A percentile compares a stretch with the other conserved stretches of the same genome.
Evolutionary conservation across 305 asterid genomes (phyloP).

Genomic region (Galium porrigens): DNA sequence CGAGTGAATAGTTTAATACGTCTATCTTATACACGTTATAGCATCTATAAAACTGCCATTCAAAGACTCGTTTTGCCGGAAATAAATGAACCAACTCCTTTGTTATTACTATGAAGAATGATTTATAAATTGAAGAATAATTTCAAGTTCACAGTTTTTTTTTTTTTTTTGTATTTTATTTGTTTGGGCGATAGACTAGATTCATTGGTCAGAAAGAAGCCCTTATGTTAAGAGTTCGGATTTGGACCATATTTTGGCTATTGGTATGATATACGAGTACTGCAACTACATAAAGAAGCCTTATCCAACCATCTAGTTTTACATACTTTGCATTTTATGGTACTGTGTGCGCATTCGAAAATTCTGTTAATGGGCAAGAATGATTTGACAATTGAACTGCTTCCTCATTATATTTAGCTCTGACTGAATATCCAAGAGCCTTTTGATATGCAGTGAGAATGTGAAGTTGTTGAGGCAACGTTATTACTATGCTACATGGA

Average conservation of each 20-base stretch:
- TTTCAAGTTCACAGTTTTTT: neutral
- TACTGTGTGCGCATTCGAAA: neutral
- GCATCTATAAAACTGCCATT: neutral
- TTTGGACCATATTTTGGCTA: neutral
- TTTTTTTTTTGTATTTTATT: neutral
- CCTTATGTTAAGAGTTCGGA: neutral
- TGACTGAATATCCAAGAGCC: neutral
- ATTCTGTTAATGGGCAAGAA: neutral
- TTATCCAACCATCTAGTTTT: neutral
- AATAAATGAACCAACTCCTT: neutral
- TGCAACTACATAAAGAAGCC: neutral
- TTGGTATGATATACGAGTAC: neutral
- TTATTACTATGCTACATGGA: conserved; percentile 96
- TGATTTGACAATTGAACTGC: neutral
- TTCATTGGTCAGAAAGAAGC: neutral
- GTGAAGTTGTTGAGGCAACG: conserved; percentile 83
- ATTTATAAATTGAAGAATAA: neutral
- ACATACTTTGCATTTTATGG: neutral
- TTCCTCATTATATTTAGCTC: neutral
- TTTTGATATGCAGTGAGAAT: conserved; percentile 50
- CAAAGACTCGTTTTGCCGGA: neutral
- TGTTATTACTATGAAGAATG: no score
- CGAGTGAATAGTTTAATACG: neutral
- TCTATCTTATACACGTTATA: neutral
- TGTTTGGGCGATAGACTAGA: neutral